phyloP scores from a whole-genome alignment of 805 yeast species.

The Candida mattraensis region DNA sequence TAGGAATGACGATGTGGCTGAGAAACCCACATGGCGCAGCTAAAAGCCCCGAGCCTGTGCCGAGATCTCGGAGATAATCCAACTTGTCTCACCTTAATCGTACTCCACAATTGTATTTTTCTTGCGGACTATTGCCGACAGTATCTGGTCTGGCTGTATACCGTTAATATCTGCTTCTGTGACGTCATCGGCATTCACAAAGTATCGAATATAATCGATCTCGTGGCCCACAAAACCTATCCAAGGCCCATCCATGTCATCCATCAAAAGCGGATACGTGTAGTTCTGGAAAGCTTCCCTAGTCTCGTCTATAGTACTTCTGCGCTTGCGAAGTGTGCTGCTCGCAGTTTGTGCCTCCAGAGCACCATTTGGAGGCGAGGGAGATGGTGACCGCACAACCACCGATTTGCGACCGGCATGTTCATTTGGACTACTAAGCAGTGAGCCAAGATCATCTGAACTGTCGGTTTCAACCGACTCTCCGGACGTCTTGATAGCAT shows the following conservation, averaged over 20 bases:
- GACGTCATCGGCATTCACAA: conserved; percentile 5
- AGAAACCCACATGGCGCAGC: no score
- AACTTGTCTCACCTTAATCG: conserved; percentile 9
- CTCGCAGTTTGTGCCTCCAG: conserved; percentile 6
- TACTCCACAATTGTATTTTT: conserved; percentile 24
- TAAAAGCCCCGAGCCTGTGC: conserved; percentile 1
- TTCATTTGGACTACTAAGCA: conserved; percentile 12
- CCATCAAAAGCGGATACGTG: conserved; percentile 47
- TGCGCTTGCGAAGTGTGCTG: conserved; percentile 32
- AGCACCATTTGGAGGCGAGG: conserved; percentile 3
- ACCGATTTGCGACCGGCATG: conserved; percentile 13
- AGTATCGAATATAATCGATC: conserved; percentile 41
- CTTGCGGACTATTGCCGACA: conserved; percentile 21
- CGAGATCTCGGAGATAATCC: conserved; percentile 6
- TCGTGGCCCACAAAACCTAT: conserved; percentile 55
- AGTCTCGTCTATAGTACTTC: conserved; percentile 58
- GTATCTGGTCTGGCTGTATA: conserved; percentile 10
- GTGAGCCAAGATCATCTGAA: conserved; percentile 19
- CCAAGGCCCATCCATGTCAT: conserved; percentile 56
- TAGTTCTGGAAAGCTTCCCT: conserved; percentile 51
- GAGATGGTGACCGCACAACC: conserved; percentile 13
- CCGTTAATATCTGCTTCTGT: conserved; percentile 3
- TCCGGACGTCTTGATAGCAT: conserved; percentile 49
- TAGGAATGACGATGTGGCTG: no score
- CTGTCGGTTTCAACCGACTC: conserved; percentile 30